Evolutionary conservation across 805 yeast species (phyloP).

Genomic region (Candida anglica): DNA sequence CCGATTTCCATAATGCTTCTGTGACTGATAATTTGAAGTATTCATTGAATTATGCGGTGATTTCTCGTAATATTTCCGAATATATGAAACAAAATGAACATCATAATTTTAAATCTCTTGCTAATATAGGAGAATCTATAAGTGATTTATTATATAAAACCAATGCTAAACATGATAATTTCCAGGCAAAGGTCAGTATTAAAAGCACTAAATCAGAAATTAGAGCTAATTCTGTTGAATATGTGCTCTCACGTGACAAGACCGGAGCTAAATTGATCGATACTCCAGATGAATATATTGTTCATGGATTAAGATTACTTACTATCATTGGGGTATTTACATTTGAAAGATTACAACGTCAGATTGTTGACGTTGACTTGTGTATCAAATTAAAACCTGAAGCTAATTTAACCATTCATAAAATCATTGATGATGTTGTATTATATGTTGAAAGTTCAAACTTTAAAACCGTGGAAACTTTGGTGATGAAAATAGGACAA

Average conservation of each 20-base stretch:
- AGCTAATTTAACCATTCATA: constrained; percentile 35
- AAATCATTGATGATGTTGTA: constrained; percentile 45
- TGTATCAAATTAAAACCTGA: constrained; percentile 20
- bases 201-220: constrained; percentile 54
- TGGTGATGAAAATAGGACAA: constrained; percentile 70
- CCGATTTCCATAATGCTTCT: constrained; percentile 75
- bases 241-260: constrained; percentile 32
- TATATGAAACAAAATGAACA: constrained; percentile 42
- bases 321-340: constrained; percentile 93
- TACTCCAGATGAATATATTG: constrained; percentile 23
- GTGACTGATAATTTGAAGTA: constrained; percentile 72
- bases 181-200: constrained; percentile 35
- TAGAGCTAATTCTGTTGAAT: constrained; percentile 48
- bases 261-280: constrained; percentile 6
- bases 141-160: constrained; percentile 38
- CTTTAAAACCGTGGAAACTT: constrained; percentile 91
- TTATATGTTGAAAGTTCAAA: constrained; percentile 70
- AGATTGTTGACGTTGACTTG: constrained; percentile 66
- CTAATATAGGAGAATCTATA: constrained; percentile 46
- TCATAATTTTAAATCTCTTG: constrained; percentile 38
- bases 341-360: constrained; percentile 80
- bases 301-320: constrained; percentile 53
- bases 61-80: constrained; percentile 60
- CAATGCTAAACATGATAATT: constrained; percentile 43
- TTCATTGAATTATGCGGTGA: constrained; percentile 85